Conservation (phyloP, 345 rosid genomes). For the Eutrema yunnanense region DNA sequence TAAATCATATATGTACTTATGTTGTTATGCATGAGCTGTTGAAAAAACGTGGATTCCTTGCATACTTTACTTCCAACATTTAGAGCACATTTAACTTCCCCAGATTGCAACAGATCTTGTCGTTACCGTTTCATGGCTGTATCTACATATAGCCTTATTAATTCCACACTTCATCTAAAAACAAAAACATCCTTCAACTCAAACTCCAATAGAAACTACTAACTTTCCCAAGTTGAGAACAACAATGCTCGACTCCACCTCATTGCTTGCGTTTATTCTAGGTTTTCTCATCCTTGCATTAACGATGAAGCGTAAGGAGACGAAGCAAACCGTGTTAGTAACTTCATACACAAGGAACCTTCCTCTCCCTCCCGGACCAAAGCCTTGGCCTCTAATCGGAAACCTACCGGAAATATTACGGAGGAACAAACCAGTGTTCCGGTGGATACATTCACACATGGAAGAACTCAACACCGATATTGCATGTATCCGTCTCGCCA, state of each 20-base stretch:
- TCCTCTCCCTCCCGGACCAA: conserved; percentile 38
- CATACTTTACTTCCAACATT: background rate
- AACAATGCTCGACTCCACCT: background rate
- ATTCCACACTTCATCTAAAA: background rate
- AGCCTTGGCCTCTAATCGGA: conserved; percentile 43
- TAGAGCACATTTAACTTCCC: background rate
- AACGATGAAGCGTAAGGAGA: background rate
- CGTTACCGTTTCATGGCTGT: background rate
- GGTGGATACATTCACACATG: conserved; percentile 40
- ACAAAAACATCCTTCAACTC: background rate
- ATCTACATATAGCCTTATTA: background rate
- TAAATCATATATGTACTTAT: no score
- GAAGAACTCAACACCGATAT: conserved; percentile 31
- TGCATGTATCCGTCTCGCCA: conserved; percentile 39
- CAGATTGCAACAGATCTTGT: background rate
- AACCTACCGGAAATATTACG: conserved; percentile 23
- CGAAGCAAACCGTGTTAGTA: background rate
- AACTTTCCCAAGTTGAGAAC: background rate
- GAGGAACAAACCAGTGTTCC: conserved; percentile 30
- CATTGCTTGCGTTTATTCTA: background rate
- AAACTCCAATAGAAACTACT: background rate
- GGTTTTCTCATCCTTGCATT: background rate
- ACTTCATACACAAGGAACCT: conserved; percentile 1
- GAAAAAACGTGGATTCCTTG: background rate
- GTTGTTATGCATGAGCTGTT: background rate